phyloP scores from a whole-genome alignment of 345 rosid genomes.

The Psidium friedrichsthalianum region DNA sequence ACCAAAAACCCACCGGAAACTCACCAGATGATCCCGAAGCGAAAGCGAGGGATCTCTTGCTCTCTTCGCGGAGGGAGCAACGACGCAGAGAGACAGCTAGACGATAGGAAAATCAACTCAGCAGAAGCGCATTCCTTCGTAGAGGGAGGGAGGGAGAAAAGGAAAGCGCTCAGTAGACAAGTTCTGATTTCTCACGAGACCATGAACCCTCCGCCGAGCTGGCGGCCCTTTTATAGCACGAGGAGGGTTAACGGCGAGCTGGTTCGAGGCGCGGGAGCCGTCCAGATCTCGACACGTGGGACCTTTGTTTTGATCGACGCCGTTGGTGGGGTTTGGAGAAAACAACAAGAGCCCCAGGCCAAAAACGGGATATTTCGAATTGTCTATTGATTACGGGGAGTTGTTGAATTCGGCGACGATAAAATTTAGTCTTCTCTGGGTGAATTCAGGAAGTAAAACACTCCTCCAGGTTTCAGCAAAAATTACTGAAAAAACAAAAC shows the following conservation, averaged over 20 bases:
- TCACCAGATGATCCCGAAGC: background rate
- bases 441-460: background rate
- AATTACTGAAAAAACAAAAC: background rate
- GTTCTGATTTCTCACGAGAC: background rate
- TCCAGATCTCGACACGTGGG: background rate
- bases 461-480: background rate
- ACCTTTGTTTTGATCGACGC: background rate
- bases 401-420: background rate
- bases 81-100: background rate
- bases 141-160: background rate
- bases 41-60: background rate
- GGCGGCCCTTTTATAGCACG: background rate
- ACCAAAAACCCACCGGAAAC: background rate
- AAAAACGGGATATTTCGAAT: background rate
- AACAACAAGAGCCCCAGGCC: background rate
- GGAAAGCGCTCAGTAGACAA: background rate
- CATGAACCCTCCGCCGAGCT: background rate
- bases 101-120: background rate
- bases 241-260: conserved; percentile 4
- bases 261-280: background rate
- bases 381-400: background rate
- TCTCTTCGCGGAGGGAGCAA: background rate
- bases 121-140: conserved; percentile 30
- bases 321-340: background rate
- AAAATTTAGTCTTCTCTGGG: too few species aligned